These are phyloP conservation scores for Mimosa bimucronata DNA, from an alignment of 306 rosid genomes.

Conservation along the genomic window DNA sequence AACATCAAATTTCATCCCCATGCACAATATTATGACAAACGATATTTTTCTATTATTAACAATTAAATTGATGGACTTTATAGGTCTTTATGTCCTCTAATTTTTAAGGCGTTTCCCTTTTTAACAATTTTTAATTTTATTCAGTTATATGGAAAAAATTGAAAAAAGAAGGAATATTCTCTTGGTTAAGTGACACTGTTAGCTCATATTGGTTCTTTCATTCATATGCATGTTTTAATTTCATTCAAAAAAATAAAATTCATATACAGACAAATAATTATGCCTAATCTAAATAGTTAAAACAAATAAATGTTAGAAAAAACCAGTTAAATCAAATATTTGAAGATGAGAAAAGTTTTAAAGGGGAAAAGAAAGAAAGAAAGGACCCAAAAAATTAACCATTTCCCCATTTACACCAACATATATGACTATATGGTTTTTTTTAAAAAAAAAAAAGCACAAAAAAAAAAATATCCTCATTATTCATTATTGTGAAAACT, in stretches of 20 bases:
- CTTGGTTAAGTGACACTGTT: not conserved
- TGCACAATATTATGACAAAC: not conserved
- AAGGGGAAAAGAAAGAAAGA: not conserved
- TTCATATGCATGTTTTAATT: not conserved
- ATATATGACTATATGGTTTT: conserved; percentile 23
- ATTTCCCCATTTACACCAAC: conserved; percentile 57
- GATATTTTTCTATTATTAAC: not conserved
- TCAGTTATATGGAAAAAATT: not conserved
- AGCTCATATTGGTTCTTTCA: not conserved
- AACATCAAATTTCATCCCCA: not conserved
- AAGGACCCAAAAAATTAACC: conserved; percentile 22
- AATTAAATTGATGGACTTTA: not conserved
- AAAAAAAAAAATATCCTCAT: not conserved
- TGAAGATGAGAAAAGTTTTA: conserved; percentile 17
- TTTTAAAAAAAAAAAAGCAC: not conserved
- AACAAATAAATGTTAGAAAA: not conserved
- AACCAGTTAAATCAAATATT: not conserved
- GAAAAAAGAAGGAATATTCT: not conserved
- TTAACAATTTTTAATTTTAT: not conserved
- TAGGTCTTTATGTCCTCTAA: not conserved
- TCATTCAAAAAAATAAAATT: not conserved
- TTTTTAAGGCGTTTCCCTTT: not conserved
- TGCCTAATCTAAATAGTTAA: not conserved
- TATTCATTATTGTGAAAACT: conserved; percentile 50
- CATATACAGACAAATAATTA: not conserved